Base-by-base conservation (phyloP, 2,329 filamentous ascomycete species). In the Sporothrix sp. region DNA sequence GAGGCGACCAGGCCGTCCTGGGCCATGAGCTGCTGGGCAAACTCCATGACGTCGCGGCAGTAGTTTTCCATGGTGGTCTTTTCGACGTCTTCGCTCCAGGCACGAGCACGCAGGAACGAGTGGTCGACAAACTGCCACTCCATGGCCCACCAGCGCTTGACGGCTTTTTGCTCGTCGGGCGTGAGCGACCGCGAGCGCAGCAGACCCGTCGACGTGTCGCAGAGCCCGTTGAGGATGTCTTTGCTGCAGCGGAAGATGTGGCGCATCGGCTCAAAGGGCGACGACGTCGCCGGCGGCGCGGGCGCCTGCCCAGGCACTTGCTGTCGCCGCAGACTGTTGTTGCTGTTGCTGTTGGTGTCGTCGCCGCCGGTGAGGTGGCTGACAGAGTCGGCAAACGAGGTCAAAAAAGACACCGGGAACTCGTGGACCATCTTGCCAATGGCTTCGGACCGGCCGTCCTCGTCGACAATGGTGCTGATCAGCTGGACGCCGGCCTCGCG, bases 11-110 rank as follows among this genome's bases (percentile, higher is more conserved):
- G 77, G 46, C 82, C 83, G 63, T 94, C 93, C 59, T 95, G 83
- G 36, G 87, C 82, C 61, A 97, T 86, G 2, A 95, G 75, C 32
- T 79, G 76, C 61, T 95, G 87, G 1, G 91, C 90, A 61, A 95
- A 86, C 60, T 97, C 88, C 79, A 98, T 98, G 13, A 87, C 86
- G 62, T 95, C 88, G 57, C 93, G 83, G 62, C 90, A 96, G 61
- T 97, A 96, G 52, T 95, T 83, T 60, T 89, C 84, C 87, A 98
- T 90, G 49, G 79, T 73, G 18, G 73, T 68, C 62, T 88, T 93
- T 46, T 91, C 83, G 2, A 56, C 54, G 4, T 76, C 76, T 13
- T 79, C 71, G 56, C 87, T 88, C 93, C 93, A 98, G 10, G 71
- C 70, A 62, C 95, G 89, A 3, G 90, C 94, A 54, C 84, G 81